Percentiles rank a stretch among this genome's conserved stretches.
These are phyloP conservation scores for Geoglossum glabrum DNA, from an alignment of 495 filamentous ascomycete species.

Conservation along the genomic window DNA sequence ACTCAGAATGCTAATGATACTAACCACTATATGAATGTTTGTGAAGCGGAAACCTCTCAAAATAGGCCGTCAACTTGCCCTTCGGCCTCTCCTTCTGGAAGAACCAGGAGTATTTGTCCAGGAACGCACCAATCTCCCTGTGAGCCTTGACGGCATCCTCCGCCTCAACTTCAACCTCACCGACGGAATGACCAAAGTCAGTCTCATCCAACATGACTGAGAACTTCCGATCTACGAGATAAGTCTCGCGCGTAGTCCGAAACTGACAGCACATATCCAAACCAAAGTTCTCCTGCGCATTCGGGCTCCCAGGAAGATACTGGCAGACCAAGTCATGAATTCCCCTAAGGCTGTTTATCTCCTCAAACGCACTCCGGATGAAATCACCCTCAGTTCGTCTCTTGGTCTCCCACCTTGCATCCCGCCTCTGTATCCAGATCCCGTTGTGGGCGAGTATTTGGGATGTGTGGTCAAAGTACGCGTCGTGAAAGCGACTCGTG, in stretches of 20 bases:
- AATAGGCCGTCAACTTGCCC: slow-evolving; percentile 11
- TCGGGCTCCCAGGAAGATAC: background rate
- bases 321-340: slow-evolving; percentile 5
- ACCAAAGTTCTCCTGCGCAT: slow-evolving; percentile 8
- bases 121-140: slow-evolving; percentile 7
- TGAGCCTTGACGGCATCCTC: slow-evolving; percentile 5
- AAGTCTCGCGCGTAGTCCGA: slow-evolving; percentile 12
- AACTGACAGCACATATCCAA: slow-evolving; percentile 15
- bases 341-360: slow-evolving; percentile 8
- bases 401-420: slow-evolving; percentile 18
- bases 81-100: slow-evolving; percentile 5
- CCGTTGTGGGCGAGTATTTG: slow-evolving; percentile 11
- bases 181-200: slow-evolving; percentile 11
- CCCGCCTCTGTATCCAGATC: slow-evolving; percentile 16
- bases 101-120: slow-evolving; percentile 6
- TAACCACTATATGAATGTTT: slow-evolving; percentile 6
- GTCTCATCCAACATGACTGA: slow-evolving; percentile 16
- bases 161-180: slow-evolving; percentile 9
- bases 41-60: slow-evolving; percentile 5
- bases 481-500: slow-evolving; percentile 13
- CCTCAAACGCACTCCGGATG: slow-evolving; percentile 15
- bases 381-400: slow-evolving; percentile 11
- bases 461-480: slow-evolving; percentile 16
- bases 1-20: too few relatives aligned
- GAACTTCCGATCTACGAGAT: slow-evolving; percentile 19